Evolutionary conservation across 1,284 basidiomycete species (phyloP).

Genomic region (Ustilago nuda): DNA sequence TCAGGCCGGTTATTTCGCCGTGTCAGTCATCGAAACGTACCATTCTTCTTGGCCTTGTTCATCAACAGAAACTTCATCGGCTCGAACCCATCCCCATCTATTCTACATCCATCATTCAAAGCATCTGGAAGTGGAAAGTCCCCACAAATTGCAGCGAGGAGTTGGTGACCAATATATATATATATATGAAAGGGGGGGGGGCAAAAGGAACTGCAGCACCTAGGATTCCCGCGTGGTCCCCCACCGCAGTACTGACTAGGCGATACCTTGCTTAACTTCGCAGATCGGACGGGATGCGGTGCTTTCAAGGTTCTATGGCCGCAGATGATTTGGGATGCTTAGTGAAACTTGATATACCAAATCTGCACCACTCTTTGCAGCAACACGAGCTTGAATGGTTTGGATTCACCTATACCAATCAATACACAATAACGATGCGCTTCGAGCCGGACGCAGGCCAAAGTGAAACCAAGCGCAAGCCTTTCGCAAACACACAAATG

Average conservation of each 20-base stretch:
- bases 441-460: no score
- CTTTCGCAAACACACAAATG: not conserved
- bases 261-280: constrained; percentile 82
- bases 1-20: constrained; percentile 28
- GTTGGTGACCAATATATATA: no score
- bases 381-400: no score
- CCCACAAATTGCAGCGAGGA: no score
- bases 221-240: constrained; percentile 85
- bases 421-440: no score
- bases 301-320: constrained; percentile 83
- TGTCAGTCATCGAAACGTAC: not conserved
- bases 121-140: no score
- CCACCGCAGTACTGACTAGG: constrained; percentile 85
- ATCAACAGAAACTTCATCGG: not conserved
- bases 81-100: no score
- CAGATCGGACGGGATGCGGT: constrained; percentile 84
- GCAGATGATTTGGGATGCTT: constrained; percentile 71
- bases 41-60: not conserved
- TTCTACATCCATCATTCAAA: no score
- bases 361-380: no score
- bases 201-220: constrained; percentile 77
- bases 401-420: no score
- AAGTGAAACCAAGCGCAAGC: not conserved
- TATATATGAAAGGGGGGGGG: no score
- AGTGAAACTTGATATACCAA: no score